Percentiles rank a stretch among this genome's conserved stretches.
Evolutionary conservation across 192 early-diverging fungal species (phyloP).

Genomic region (Rhizoclosmatium globosum): DNA sequence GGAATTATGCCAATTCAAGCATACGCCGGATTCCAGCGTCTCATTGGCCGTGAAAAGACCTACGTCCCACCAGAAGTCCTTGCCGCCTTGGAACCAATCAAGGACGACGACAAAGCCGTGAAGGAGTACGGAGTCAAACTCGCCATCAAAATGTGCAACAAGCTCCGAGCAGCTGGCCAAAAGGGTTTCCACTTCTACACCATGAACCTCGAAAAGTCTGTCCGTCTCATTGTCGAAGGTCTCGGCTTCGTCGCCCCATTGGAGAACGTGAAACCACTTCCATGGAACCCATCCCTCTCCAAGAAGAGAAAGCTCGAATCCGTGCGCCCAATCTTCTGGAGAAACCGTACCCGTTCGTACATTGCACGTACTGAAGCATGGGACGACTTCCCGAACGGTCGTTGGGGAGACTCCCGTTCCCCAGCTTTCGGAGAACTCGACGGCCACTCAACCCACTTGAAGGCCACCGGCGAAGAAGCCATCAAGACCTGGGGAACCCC

Average conservation of each 20-base stretch:
- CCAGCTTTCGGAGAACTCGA: constrained; percentile 65
- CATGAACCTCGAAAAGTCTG: constrained; percentile 86
- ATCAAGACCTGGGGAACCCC: constrained; percentile 86
- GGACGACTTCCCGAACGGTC: constrained; percentile 98
- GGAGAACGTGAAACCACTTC: constrained; percentile 71
- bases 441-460: constrained; percentile 83
- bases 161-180: constrained; percentile 68
- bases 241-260: constrained; percentile 77
- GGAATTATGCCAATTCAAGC: constrained; percentile 97
- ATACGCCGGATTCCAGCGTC: constrained; percentile 90
- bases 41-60: constrained; percentile 86
- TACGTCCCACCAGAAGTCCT: constrained; percentile 83
- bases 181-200: constrained; percentile 93
- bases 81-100: constrained; percentile 92
- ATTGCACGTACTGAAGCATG: constrained; percentile 88
- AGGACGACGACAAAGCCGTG: constrained; percentile 97
- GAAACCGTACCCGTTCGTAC: constrained; percentile 92
- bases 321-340: constrained; percentile 98
- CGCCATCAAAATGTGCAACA: constrained; percentile 84
- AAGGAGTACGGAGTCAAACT: constrained; percentile 92
- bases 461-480: constrained; percentile 67
- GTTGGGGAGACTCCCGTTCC: constrained; percentile 97
- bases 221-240: constrained; percentile 86
- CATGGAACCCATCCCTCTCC: constrained; percentile 85
- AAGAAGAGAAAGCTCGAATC: constrained; percentile 89